phyloP scores from a whole-genome alignment of 345 rosid genomes.

The Euclidium syriacum region DNA sequence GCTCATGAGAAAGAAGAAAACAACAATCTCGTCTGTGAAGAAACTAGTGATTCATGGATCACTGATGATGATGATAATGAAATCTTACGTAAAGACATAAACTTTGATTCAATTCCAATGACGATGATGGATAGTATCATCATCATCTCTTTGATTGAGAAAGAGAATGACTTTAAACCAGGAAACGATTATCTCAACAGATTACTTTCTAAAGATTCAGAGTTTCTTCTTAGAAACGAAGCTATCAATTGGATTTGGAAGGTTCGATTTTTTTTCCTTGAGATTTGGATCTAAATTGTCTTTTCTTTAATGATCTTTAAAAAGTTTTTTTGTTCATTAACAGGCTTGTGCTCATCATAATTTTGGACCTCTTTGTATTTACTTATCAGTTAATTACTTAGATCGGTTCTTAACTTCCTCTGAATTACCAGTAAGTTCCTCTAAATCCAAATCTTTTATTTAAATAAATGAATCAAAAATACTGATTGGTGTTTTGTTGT shows the following conservation, averaged over 20 bases:
- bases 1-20: no score
- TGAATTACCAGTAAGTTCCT: slow-evolving; percentile 49
- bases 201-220: slow-evolving; percentile 40
- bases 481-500: background rate
- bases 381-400: slow-evolving; percentile 49
- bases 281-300: background rate
- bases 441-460: background rate
- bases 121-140: slow-evolving; percentile 33
- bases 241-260: slow-evolving; percentile 58
- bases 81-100: slow-evolving; percentile 10
- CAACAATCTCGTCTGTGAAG: slow-evolving; percentile 49
- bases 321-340: background rate
- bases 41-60: slow-evolving; percentile 33
- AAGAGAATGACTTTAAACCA: slow-evolving; percentile 42
- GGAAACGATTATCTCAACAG: slow-evolving; percentile 44
- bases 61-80: background rate
- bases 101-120: slow-evolving; percentile 23
- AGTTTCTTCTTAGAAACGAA: slow-evolving; percentile 40
- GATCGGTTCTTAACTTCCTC: slow-evolving; percentile 50
- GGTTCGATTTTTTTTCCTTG: slow-evolving; percentile 28
- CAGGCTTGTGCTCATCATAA: slow-evolving; percentile 46
- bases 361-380: slow-evolving; percentile 44
- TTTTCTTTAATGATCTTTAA: background rate
- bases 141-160: no score
- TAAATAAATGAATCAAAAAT: background rate